phyloP scores from a whole-genome alignment of 2,329 filamentous ascomycete species.

The Immersiporthe knoxdaviesiana region DNA sequence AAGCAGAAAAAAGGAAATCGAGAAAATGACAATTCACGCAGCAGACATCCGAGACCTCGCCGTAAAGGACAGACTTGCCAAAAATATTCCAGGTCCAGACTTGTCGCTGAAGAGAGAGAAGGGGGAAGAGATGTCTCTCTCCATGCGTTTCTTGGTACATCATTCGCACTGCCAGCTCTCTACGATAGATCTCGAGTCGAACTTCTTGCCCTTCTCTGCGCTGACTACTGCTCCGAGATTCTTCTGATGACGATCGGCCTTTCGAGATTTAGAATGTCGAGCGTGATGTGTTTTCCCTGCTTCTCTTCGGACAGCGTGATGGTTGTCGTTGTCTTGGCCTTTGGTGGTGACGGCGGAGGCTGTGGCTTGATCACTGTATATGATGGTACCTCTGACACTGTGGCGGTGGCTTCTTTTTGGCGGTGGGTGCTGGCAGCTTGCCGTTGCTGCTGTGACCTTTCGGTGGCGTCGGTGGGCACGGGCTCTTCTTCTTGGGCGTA shows the following conservation, averaged over 20 bases:
- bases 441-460: slow-evolving; percentile 6
- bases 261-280: slow-evolving; percentile 17
- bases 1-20: neutral
- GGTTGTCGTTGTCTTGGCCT: slow-evolving; percentile 16
- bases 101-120: neutral
- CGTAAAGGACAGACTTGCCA: neutral
- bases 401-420: slow-evolving; percentile 10
- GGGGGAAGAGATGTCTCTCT: neutral
- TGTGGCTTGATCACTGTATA: slow-evolving; percentile 17
- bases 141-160: neutral
- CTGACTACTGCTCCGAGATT: slow-evolving; percentile 19
- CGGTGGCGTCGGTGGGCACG: slow-evolving; percentile 4
- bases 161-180: slow-evolving; percentile 25
- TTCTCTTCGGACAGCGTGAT: slow-evolving; percentile 19
- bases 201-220: slow-evolving; percentile 23
- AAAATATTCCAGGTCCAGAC: neutral
- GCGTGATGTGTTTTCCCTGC: slow-evolving; percentile 11
- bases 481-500: slow-evolving; percentile 15
- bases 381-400: slow-evolving; percentile 7
- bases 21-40: neutral
- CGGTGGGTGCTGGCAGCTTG: slow-evolving; percentile 9
- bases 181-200: slow-evolving; percentile 25
- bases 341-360: slow-evolving; percentile 19
- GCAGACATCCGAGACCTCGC: neutral
- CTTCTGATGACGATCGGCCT: slow-evolving; percentile 24